Percentiles rank a stretch among this genome's conserved stretches.
phyloP scores from a whole-genome alignment of 176 grass and related monocot genomes.

The Hordeum vulgare region DNA sequence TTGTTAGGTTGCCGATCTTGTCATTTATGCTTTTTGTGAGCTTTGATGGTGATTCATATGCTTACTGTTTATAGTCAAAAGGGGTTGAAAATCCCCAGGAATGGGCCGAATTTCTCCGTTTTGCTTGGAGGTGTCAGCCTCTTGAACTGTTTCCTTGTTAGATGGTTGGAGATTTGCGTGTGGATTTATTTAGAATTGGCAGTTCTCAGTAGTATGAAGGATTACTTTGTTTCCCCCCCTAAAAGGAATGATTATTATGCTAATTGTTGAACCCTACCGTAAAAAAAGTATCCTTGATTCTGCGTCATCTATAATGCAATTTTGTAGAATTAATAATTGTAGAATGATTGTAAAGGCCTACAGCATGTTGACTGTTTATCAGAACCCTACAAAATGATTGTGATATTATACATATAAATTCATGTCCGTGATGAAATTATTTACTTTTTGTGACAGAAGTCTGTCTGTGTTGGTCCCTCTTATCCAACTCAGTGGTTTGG shows the following conservation, averaged over 20 bases:
- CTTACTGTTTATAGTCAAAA: neutral
- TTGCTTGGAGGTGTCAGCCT: neutral
- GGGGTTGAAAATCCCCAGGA: neutral
- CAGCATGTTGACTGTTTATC: neutral
- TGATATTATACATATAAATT: no score
- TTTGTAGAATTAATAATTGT: neutral
- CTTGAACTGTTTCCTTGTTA: constrained; percentile 2
- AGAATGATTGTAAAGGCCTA: neutral
- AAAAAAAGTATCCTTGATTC: neutral
- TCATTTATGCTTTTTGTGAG: neutral
- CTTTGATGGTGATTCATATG: neutral
- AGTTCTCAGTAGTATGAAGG: neutral
- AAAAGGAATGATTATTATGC: neutral
- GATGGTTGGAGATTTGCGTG: neutral
- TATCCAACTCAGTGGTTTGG: no score
- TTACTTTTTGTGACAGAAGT: no score
- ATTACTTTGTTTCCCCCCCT: neutral
- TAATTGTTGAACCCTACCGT: neutral
- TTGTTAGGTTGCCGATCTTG: neutral
- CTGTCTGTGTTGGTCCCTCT: no score
- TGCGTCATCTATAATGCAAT: neutral
- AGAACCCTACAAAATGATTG: no score
- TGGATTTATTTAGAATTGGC: neutral
- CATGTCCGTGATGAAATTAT: no score
- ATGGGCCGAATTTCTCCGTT: neutral